These are phyloP conservation scores for Neostapfia colusana DNA, from an alignment of 176 grass and related monocot species.

Conservation along the genomic window DNA sequence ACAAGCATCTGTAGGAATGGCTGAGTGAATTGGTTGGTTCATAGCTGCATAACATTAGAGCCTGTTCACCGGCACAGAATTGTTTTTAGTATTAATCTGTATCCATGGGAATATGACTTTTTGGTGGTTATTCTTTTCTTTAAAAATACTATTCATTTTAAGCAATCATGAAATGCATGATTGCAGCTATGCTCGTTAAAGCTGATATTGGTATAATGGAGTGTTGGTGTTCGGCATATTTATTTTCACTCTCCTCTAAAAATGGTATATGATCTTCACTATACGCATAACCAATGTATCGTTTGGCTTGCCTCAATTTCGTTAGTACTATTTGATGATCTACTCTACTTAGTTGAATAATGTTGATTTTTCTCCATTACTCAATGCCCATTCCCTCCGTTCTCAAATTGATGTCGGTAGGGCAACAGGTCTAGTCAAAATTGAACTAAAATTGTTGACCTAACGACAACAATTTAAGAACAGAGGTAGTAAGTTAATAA, in stretches of 20 bases:
- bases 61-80: constrained; percentile 1
- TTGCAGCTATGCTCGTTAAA: not conserved
- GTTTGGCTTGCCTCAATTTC: not conserved
- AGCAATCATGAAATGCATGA: constrained; percentile 7
- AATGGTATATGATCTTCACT: not conserved
- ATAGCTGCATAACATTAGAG: not conserved
- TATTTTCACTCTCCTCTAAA: not conserved
- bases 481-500: too few relatives aligned
- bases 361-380: too few relatives aligned
- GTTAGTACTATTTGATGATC: not conserved
- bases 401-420: too few relatives aligned
- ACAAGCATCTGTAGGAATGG: not conserved
- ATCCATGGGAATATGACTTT: constrained; percentile 5
- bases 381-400: too few relatives aligned
- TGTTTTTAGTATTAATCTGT: not conserved
- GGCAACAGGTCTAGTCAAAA: too few relatives aligned
- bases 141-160: not conserved
- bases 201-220: not conserved
- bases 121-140: not conserved
- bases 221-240: not conserved
- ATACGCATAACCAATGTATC: not conserved
- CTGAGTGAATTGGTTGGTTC: not conserved
- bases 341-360: not conserved
- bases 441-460: too few relatives aligned
- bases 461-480: too few relatives aligned